Evolutionary conservation across 352 stramenopile species (phyloP).

Genomic region (Phytophthora hibernalis): DNA sequence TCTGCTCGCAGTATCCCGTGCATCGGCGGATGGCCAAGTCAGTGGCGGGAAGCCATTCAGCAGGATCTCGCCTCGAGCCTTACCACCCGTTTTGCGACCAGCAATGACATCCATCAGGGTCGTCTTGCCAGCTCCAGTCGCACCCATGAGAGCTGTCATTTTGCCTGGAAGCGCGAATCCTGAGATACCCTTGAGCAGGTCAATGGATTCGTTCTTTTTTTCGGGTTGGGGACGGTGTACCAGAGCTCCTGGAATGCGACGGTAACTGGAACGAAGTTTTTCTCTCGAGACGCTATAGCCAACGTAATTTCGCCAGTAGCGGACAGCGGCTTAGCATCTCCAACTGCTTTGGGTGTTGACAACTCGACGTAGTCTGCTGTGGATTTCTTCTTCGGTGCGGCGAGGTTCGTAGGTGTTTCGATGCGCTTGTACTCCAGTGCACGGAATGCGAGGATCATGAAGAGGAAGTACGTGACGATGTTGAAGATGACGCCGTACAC

Average conservation of each 20-base stretch:
- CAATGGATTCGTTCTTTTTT: constrained; percentile 40
- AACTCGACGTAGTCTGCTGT: constrained; percentile 23
- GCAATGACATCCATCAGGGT: constrained; percentile 94
- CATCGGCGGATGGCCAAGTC: constrained; percentile 44
- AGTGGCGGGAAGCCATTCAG: constrained; percentile 48
- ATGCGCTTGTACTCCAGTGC: constrained; percentile 45
- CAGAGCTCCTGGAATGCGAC: constrained; percentile 49
- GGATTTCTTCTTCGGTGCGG: constrained; percentile 20
- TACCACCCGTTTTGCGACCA: constrained; percentile 86
- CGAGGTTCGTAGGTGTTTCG: constrained; percentile 32
- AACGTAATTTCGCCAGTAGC: constrained; percentile 7
- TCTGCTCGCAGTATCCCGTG: constrained; percentile 69
- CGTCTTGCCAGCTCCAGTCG: constrained; percentile 85
- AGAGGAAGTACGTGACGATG: constrained; percentile 41
- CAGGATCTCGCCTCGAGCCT: constrained; percentile 59
- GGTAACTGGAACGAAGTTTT: constrained; percentile 42
- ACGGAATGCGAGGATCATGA: constrained; percentile 44
- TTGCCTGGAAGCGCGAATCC: constrained; percentile 56
- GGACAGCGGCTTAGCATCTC: constrained; percentile 1
- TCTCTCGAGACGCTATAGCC: constrained; percentile 12
- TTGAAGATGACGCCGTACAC: constrained; percentile 45
- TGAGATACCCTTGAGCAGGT: constrained; percentile 79
- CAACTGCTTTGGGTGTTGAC: constrained; percentile 22
- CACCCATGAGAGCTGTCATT: constrained; percentile 73
- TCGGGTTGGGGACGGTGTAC: constrained; percentile 50